Percentiles rank a stretch among this genome's conserved stretches.
phyloP scores from a whole-genome alignment of 1,284 basidiomycete genomes.

The Bondarzewia mesenterica region DNA sequence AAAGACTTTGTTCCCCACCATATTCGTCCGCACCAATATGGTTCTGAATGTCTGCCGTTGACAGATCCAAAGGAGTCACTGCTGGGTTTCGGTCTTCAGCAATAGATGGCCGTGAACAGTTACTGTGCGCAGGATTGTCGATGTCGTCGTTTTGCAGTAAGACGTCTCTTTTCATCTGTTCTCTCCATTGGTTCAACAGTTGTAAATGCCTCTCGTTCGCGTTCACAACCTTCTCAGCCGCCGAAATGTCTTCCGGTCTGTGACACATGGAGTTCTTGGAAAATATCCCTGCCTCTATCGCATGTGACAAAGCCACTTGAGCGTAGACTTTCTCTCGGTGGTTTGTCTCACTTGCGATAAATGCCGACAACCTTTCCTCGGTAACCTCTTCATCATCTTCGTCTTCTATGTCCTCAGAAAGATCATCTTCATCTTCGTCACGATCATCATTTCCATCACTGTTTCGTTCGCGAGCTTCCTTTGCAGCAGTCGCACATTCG shows the following conservation, averaged over 20 bases:
- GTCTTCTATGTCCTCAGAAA: neutral
- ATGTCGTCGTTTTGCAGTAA: neutral
- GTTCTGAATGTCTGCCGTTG: neutral
- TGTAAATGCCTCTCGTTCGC: neutral
- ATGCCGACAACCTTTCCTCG: neutral
- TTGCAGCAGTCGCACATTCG: slow-evolving; percentile 17
- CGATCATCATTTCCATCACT: neutral
- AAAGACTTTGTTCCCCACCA: neutral
- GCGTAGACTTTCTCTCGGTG: neutral
- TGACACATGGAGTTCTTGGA: neutral
- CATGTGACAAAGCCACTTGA: neutral
- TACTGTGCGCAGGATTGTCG: neutral
- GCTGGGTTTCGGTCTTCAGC: neutral
- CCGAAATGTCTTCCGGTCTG: neutral
- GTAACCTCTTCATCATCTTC: neutral
- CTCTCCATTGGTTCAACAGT: neutral
- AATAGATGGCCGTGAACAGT: neutral
- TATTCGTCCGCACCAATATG: neutral
- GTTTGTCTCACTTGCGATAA: neutral
- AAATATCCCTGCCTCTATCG: neutral
- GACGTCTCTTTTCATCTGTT: neutral
- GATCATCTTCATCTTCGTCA: neutral
- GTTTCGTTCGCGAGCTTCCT: neutral
- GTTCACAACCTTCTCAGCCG: neutral
- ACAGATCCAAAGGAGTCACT: neutral